Conservation (phyloP, 768 basidiomycete genomes). For the Termitomyces sp. region DNA sequence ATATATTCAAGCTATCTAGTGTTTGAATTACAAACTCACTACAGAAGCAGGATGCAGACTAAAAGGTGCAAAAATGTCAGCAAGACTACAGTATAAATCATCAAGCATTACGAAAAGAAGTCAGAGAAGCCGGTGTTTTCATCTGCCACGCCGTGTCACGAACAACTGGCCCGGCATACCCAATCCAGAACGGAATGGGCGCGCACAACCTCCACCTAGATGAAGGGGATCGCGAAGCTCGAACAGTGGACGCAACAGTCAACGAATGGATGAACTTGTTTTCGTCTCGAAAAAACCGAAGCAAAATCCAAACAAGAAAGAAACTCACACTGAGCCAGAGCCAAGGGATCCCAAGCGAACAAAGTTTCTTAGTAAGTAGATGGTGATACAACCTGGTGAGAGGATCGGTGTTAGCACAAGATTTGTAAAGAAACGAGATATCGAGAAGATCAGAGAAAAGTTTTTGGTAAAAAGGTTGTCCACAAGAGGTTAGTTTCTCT, state of each 20-base stretch:
- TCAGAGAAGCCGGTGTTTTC: conserved; percentile 72
- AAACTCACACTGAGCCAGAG: conserved; percentile 12
- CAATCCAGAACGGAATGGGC: conserved; percentile 45
- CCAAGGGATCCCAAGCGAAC: not conserved
- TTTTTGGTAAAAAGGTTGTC: conserved; percentile 59
- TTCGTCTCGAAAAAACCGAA: conserved; percentile 43
- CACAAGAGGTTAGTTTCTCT: conserved; percentile 68
- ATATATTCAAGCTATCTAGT: not conserved
- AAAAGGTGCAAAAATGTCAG: not conserved
- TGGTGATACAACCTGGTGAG: not conserved
- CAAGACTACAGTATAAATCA: not conserved
- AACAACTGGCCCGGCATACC: conserved; percentile 29
- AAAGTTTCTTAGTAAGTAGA: not conserved
- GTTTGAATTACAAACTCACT: not conserved
- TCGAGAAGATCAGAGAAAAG: conserved; percentile 41
- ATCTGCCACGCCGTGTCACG: conserved; percentile 33
- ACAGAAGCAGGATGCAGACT: not conserved
- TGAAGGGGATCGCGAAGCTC: conserved; percentile 30
- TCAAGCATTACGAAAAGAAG: conserved; percentile 1
- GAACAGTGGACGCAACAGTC: conserved; percentile 40
- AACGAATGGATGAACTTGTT: conserved; percentile 87
- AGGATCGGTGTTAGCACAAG: conserved; percentile 17
- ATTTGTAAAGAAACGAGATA: not conserved
- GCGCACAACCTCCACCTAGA: conserved; percentile 28
- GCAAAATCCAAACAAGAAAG: conserved; percentile 13